Conservation (phyloP, 192 early-diverging fungal genomes). For the Backusella parvicylindrica region DNA sequence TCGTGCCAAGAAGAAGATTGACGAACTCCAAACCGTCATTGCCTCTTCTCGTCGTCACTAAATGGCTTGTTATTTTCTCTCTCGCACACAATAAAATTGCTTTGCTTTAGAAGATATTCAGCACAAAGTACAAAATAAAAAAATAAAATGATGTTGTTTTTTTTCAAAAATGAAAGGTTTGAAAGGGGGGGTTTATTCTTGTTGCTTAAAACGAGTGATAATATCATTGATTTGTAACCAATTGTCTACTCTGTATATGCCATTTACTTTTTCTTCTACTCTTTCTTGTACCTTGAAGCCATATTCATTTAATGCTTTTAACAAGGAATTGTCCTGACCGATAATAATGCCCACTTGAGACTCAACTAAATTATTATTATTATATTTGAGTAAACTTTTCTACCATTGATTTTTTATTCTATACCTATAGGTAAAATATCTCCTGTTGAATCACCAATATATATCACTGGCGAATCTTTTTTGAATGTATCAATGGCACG, state of each 20-base stretch:
- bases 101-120: not conserved
- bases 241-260: slow-evolving; percentile 1
- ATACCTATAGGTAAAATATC: slow-evolving; percentile 18
- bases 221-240: slow-evolving; percentile 11
- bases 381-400: no score
- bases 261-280: not conserved
- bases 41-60: slow-evolving; percentile 83
- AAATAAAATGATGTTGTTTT: not conserved
- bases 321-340: slow-evolving; percentile 9
- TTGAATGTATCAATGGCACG: not conserved
- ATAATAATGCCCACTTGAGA: slow-evolving; percentile 19
- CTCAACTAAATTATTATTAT: slow-evolving; percentile 5
- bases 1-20: slow-evolving; percentile 99
- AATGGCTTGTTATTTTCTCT: not conserved
- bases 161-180: not conserved
- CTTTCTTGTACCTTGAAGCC: not conserved
- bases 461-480: not conserved
- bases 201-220: not conserved
- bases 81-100: not conserved
- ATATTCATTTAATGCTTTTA: not conserved
- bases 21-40: slow-evolving; percentile 92
- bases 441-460: slow-evolving; percentile 23
- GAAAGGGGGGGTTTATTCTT: not conserved
- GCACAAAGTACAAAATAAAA: not conserved
- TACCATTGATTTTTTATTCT: no score